These are phyloP conservation scores for Solanum boliviense DNA, from an alignment of 257 asterid species.

Conservation along the genomic window DNA sequence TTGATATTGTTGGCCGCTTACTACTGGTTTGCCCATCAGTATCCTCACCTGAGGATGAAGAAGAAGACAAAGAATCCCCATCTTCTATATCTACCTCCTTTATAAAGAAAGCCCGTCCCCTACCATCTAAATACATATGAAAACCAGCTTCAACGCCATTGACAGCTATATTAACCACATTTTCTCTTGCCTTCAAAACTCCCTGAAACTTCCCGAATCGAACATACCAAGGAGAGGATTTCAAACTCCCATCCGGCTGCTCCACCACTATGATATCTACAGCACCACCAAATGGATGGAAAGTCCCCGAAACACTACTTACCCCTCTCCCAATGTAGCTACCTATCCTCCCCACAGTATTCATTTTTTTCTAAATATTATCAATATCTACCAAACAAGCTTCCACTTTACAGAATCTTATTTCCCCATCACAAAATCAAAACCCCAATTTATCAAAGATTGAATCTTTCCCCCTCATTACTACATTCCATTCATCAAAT, in stretches of 20 bases:
- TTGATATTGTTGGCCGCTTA: constrained; percentile 29
- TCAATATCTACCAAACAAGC: constrained; percentile 3
- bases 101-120: constrained; percentile 78
- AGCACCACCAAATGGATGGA: constrained; percentile 99
- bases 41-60: constrained; percentile 63
- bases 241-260: constrained; percentile 86
- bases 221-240: constrained; percentile 98
- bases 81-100: constrained; percentile 53
- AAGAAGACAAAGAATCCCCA: constrained; percentile 27
- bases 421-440: constrained; percentile 7
- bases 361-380: constrained; percentile 40
- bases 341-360: constrained; percentile 83
- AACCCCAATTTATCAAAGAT: constrained; percentile 6
- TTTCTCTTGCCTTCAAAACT: constrained; percentile 74
- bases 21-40: constrained; percentile 21
- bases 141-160: constrained; percentile 72
- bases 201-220: constrained; percentile 98
- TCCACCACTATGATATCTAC: constrained; percentile 86
- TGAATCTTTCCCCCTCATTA: background rate
- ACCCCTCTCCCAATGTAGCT: constrained; percentile 71
- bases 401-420: constrained; percentile 10
- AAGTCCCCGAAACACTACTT: constrained; percentile 75
- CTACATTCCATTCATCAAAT: background rate
- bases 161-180: constrained; percentile 62
- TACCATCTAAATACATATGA: constrained; percentile 74